A percentile compares a stretch with the other conserved stretches of the same genome.
Conservation (phyloP, 768 basidiomycete species). For the Russula earlei region DNA sequence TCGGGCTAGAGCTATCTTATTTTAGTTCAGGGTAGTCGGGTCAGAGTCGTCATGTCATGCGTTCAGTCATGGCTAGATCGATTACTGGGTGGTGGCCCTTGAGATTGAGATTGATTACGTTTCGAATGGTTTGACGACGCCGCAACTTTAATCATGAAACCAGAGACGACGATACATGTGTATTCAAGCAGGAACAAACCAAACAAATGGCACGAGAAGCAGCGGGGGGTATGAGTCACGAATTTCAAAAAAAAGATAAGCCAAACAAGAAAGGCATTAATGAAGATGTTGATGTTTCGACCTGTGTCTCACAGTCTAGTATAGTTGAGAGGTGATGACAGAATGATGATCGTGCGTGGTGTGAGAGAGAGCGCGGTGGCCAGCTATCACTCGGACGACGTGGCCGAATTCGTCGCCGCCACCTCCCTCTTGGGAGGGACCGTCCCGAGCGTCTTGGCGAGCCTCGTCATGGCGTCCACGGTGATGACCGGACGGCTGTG, state of each 20-base stretch:
- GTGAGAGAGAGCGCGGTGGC: background rate
- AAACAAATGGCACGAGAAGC: background rate
- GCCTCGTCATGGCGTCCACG: slow-evolving; percentile 55
- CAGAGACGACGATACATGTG: background rate
- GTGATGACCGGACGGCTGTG: slow-evolving; percentile 59
- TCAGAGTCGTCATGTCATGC: background rate
- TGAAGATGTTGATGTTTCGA: background rate
- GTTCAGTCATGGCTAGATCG: background rate
- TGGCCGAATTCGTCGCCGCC: slow-evolving; percentile 10
- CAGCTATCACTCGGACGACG: slow-evolving; percentile 20
- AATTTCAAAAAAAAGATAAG: background rate
- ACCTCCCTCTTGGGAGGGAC: slow-evolving; percentile 18
- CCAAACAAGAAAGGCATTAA: background rate
- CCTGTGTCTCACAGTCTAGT: no score
- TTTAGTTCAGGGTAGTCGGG: slow-evolving; percentile 52
- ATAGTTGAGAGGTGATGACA: background rate
- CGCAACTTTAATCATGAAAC: background rate
- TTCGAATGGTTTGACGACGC: background rate
- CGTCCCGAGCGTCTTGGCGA: slow-evolving; percentile 53
- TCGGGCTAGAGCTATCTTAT: slow-evolving; percentile 91
- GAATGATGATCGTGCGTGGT: background rate
- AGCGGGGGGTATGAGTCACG: slow-evolving; percentile 9
- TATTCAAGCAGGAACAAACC: background rate
- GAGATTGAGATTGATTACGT: background rate
- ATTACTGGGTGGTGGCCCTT: background rate